These are phyloP conservation scores for Pythium oligandrum DNA, from an alignment of 352 stramenopile genomes.

Conservation along the genomic window DNA sequence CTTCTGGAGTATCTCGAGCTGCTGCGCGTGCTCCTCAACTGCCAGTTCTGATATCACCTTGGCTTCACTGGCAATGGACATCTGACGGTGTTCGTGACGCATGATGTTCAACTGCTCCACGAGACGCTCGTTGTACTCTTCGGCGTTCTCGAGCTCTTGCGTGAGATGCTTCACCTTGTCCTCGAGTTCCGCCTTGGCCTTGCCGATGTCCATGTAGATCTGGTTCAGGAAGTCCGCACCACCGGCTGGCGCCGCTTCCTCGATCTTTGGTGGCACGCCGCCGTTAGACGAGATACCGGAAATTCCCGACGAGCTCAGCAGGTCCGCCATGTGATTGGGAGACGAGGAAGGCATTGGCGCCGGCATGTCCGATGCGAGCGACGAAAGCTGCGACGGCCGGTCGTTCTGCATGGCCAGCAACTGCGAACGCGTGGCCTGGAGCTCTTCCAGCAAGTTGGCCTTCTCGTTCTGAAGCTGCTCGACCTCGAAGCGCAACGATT, in stretches of 20 bases:
- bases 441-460: conserved; percentile 28
- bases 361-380: background rate
- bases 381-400: background rate
- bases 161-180: conserved; percentile 65
- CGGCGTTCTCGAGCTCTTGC: conserved; percentile 32
- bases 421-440: conserved; percentile 31
- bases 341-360: no score
- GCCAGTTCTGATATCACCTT: no score
- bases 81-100: no score
- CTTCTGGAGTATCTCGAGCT: conserved; percentile 12
- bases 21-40: conserved; percentile 20
- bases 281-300: background rate
- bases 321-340: no score
- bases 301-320: background rate
- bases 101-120: conserved; percentile 19
- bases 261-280: conserved; percentile 9
- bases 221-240: conserved; percentile 63
- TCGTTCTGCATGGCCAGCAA: conserved; percentile 16
- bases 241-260: background rate
- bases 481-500: conserved; percentile 28
- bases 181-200: conserved; percentile 68
- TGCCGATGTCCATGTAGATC: conserved; percentile 76
- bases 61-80: no score
- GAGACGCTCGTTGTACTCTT: conserved; percentile 48
- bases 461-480: conserved; percentile 34